A percentile compares a stretch with the other conserved stretches of the same genome.
phyloP scores from a whole-genome alignment of 768 basidiomycete genomes.

The Suillus fuscotomentosus region DNA sequence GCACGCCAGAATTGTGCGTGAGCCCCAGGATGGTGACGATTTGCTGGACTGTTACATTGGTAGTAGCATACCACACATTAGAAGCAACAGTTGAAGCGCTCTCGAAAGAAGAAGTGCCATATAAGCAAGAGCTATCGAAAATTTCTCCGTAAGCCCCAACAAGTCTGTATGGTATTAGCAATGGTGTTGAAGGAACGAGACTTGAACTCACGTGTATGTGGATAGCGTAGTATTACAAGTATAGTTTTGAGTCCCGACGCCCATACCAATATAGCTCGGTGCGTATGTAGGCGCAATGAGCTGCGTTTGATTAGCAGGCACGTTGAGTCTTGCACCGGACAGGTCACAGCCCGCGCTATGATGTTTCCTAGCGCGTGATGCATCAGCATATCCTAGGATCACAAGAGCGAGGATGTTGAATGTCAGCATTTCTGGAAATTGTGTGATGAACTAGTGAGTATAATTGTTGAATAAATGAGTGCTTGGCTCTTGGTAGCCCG shows the following conservation, averaged over 20 bases:
- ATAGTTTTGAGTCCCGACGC: slow-evolving; percentile 54
- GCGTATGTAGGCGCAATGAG: slow-evolving; percentile 36
- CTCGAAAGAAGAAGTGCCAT: slow-evolving; percentile 26
- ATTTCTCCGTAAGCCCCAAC: slow-evolving; percentile 51
- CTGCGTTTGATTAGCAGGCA: slow-evolving; percentile 29
- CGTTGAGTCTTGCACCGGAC: slow-evolving; percentile 17
- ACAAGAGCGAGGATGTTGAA: not conserved
- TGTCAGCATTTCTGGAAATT: not conserved
- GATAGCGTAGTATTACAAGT: slow-evolving; percentile 43
- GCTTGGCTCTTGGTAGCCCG: not conserved
- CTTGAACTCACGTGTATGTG: slow-evolving; percentile 43
- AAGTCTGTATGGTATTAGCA: slow-evolving; percentile 30
- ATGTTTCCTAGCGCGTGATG: not conserved
- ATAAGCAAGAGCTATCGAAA: slow-evolving; percentile 54
- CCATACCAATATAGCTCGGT: slow-evolving; percentile 44
- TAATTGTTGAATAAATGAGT: not conserved
- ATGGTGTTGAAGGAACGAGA: not conserved
- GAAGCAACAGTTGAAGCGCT: slow-evolving; percentile 33
- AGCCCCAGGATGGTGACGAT: slow-evolving; percentile 15
- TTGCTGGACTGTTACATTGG: slow-evolving; percentile 16
- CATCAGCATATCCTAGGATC: not conserved
- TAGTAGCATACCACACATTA: slow-evolving; percentile 25
- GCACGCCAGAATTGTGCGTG: slow-evolving; percentile 19
- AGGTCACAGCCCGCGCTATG: slow-evolving; percentile 20
- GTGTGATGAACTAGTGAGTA: not conserved